A percentile compares a stretch with the other conserved stretches of the same genome.
phyloP scores from a whole-genome alignment of 202 grass and related monocot genomes.

The Carex arenaria region DNA sequence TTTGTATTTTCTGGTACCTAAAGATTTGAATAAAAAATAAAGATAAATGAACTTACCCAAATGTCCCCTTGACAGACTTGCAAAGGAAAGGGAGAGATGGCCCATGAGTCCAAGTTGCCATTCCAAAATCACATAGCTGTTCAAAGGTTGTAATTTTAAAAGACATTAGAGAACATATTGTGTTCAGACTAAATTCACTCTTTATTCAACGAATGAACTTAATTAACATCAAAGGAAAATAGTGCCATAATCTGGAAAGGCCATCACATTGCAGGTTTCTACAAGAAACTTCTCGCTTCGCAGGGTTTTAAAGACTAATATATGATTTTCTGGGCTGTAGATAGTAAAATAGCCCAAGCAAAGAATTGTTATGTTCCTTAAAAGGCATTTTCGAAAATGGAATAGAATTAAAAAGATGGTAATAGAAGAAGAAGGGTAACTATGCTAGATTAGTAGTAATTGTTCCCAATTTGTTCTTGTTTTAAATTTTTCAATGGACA shows the following conservation, averaged over 20 bases:
- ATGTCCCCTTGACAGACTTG: constrained; percentile 48
- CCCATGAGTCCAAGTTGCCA: constrained; percentile 47
- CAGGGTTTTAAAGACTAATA: background rate
- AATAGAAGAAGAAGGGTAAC: background rate
- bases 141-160: constrained; percentile 1
- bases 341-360: background rate
- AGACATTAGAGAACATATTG: background rate
- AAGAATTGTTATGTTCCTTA: background rate
- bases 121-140: constrained; percentile 51
- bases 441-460: background rate
- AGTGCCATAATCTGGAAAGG: background rate
- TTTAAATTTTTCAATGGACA: background rate
- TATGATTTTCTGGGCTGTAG: background rate
- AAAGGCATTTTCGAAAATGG: background rate
- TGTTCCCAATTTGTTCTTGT: background rate
- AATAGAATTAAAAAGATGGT: background rate
- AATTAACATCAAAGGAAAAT: background rate
- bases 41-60: constrained; percentile 32
- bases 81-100: constrained; percentile 48
- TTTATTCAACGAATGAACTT: background rate
- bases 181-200: background rate
- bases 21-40: background rate
- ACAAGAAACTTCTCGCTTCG: background rate
- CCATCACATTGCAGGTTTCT: background rate
- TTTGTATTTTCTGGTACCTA: background rate